Percentiles rank a stretch among this genome's conserved stretches.
These are phyloP conservation scores for Kwoniella europaea DNA, from an alignment of 768 basidiomycete genomes.

Conservation along the genomic window DNA sequence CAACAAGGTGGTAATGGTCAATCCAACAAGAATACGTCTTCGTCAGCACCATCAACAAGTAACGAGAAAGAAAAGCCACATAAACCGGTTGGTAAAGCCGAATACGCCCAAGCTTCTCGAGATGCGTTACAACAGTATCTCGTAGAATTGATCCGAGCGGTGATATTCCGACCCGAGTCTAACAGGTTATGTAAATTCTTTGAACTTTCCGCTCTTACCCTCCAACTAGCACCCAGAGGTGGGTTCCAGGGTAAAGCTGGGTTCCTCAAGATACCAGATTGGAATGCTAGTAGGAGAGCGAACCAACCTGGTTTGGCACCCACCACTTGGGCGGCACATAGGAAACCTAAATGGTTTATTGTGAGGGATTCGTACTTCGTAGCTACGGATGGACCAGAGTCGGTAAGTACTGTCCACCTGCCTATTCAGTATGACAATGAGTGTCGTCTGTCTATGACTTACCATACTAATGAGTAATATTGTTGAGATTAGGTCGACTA, in stretches of 20 bases:
- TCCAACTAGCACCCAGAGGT: slow-evolving; percentile 73
- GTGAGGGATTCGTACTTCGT: slow-evolving; percentile 91
- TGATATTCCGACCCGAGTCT: slow-evolving; percentile 93
- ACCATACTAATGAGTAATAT: too few species aligned
- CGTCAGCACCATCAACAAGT: too few species aligned
- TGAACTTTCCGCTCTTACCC: slow-evolving; percentile 86
- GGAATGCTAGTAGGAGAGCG: slow-evolving; percentile 54
- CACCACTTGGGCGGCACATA: slow-evolving; percentile 59
- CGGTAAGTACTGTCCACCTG: slow-evolving; percentile 62
- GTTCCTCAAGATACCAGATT: slow-evolving; percentile 62
- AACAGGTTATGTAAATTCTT: slow-evolving; percentile 89
- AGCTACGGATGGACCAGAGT: slow-evolving; percentile 80
- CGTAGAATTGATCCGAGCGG: slow-evolving; percentile 81
- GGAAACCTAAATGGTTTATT: slow-evolving; percentile 83
- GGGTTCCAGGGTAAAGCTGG: slow-evolving; percentile 92
- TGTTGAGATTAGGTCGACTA: slow-evolving; percentile 66
- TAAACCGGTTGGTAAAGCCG: slow-evolving; percentile 46
- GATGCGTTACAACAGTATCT: slow-evolving; percentile 86
- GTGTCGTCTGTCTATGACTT: too few species aligned
- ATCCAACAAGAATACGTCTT: too few species aligned
- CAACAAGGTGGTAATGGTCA: slow-evolving; percentile 61
- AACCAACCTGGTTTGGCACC: slow-evolving; percentile 60
- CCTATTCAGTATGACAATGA: too few species aligned
- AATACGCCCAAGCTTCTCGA: slow-evolving; percentile 69
- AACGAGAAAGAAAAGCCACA: slow-evolving; percentile 54